phyloP scores from a whole-genome alignment of 805 yeast genomes.

The Wickerhamomyces hampshirensis region DNA sequence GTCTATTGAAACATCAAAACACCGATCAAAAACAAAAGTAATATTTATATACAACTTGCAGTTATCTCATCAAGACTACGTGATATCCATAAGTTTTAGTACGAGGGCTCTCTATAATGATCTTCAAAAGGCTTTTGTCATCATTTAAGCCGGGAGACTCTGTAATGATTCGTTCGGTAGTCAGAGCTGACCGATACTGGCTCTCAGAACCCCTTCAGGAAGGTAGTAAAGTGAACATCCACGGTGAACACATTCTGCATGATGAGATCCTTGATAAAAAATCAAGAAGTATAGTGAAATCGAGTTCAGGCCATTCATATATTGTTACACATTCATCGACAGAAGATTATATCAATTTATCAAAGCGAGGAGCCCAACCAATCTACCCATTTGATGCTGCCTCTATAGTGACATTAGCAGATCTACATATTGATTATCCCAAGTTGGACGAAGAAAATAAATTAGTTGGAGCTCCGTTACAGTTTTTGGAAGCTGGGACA shows the following conservation, averaged over 20 bases:
- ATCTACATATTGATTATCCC: constrained; percentile 40
- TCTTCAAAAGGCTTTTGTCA: constrained; percentile 4
- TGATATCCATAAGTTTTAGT: no score
- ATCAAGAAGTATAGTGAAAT: constrained; percentile 31
- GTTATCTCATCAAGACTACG: no score
- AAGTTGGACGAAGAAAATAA: constrained; percentile 11
- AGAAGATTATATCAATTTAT: constrained; percentile 41
- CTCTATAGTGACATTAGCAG: constrained; percentile 41
- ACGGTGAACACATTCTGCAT: constrained; percentile 28
- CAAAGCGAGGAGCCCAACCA: constrained; percentile 44
- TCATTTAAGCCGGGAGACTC: constrained; percentile 17
- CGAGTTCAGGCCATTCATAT: constrained; percentile 25
- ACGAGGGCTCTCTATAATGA: neutral
- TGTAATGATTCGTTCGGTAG: constrained; percentile 17
- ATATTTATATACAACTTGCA: neutral
- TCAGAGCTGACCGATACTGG: constrained; percentile 20
- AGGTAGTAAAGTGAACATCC: constrained; percentile 18
- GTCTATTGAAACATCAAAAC: no score
- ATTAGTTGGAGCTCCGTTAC: constrained; percentile 27
- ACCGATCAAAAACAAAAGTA: neutral
- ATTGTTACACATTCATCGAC: constrained; percentile 35
- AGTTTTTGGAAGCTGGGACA: constrained; percentile 49
- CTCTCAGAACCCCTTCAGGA: constrained; percentile 21
- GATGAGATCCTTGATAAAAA: constrained; percentile 33
- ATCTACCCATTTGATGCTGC: constrained; percentile 47